Evolutionary conservation across 805 yeast genomes (phyloP), one percentile per base, ranked within the genome.

Genomic region (Candida cerambycidarum): DNA sequence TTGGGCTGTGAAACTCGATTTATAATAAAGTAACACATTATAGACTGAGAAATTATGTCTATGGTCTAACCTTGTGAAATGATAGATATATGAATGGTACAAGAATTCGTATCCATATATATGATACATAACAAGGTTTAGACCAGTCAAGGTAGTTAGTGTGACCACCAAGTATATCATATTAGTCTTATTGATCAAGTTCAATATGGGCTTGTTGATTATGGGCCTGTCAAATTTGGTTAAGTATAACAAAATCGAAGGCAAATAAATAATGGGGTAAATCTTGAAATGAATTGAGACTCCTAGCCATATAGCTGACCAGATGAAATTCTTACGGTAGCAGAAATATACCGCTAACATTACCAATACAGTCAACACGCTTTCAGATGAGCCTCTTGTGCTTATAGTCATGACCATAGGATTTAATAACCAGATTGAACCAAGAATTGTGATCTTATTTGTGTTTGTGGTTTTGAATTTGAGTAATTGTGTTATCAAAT

Each of bases 371-470:
- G 95, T 88, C 35, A 93, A 62, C 1, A 93, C 73, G 47, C 97
- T 89, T 57, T 93, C 99, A 0, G 96, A 85, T 19, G 93, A 86
- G 1, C 99, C 99, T 35, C 99, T 72, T 0, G 97, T 89, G 50
- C 92, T 82, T 38, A 93, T 93, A 0, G 96, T 89, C 24, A 84
- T 79, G 0, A 90, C 98, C 93, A 93, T 86, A 12, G 99, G 98
- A 59, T 93, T 93, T 52, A 89, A 70, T 14, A 93, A 70, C 98
- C 98, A 93, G 4, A 92, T 65, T 2, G 83, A 62, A 10, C 82
- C 61, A 32, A 81, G 68, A 5, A 69, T 50, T 10, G 75, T 44
- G 6, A 42, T 5, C n/a, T 70, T 67, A 4, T 24, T 49, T 7
- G 33, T 37, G 4, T 43, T 36, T 13, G 36, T 31, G 25, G 42